A percentile compares a stretch with the other conserved stretches of the same genome.
These are phyloP conservation scores for Fraxinus platypoda DNA, from an alignment of 305 asterid genomes.

Conservation along the genomic window DNA sequence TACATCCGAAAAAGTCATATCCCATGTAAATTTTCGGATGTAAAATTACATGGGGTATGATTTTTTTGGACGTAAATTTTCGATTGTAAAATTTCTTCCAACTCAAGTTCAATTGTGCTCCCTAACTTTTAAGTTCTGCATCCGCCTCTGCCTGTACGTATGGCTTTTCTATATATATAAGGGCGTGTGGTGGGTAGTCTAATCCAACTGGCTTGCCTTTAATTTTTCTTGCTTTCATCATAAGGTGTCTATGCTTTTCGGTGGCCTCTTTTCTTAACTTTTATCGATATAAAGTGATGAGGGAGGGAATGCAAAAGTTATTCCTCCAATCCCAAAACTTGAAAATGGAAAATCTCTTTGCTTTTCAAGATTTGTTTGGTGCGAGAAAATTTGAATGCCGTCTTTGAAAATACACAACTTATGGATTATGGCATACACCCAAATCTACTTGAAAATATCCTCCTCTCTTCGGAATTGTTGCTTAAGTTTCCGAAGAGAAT, in stretches of 20 bases:
- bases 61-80: no score
- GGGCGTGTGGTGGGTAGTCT: constrained; percentile 54
- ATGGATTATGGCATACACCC: neutral
- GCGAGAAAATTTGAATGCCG: constrained; percentile 54
- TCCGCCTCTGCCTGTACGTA: no score
- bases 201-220: constrained; percentile 34
- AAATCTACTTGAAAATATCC: neutral
- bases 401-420: constrained; percentile 26
- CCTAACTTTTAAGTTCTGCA: no score
- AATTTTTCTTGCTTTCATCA: constrained; percentile 64
- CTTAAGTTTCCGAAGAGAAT: neutral
- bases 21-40: no score
- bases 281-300: constrained; percentile 31
- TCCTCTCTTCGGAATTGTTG: neutral
- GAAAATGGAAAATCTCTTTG: constrained; percentile 43
- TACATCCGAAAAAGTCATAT: no score
- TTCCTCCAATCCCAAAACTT: constrained; percentile 71
- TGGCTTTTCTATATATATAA: neutral
- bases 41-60: no score
- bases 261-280: constrained; percentile 58
- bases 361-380: constrained; percentile 38
- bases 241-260: constrained; percentile 81
- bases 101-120: no score
- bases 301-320: constrained; percentile 35
- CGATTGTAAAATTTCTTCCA: no score